These are phyloP conservation scores for Elongisporangium prolatum DNA, from an alignment of 352 stramenopile species.

Conservation along the genomic window DNA sequence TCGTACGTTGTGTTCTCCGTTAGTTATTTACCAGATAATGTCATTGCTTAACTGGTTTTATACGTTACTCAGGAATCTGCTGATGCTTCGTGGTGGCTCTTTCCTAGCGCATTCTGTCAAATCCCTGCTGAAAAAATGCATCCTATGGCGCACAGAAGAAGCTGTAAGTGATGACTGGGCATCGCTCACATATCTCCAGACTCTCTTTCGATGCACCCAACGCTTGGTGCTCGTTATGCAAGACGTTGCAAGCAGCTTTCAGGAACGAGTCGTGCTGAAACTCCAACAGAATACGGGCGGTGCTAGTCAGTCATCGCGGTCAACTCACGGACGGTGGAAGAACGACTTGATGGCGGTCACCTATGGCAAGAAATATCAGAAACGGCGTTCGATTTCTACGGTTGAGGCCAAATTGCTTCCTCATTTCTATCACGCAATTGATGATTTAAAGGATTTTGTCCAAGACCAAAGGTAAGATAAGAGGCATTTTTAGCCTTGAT, in stretches of 20 bases:
- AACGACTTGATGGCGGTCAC: slow-evolving; percentile 51
- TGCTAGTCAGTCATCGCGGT: slow-evolving; percentile 2
- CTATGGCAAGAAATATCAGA: slow-evolving; percentile 50
- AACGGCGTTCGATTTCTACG: slow-evolving; percentile 53
- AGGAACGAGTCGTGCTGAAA: slow-evolving; percentile 62
- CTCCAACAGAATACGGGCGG: slow-evolving; percentile 40
- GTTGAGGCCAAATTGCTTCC: slow-evolving; percentile 54
- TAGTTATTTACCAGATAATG: background rate
- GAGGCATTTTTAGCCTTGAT: no score
- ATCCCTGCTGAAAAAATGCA: slow-evolving; percentile 30
- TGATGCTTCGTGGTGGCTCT: slow-evolving; percentile 30
- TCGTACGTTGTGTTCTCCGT: slow-evolving; percentile 16
- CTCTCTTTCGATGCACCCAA: slow-evolving; percentile 31
- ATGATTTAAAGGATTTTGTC: slow-evolving; percentile 58
- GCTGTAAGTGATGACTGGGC: slow-evolving; percentile 20
- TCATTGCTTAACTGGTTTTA: background rate
- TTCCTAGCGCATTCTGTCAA: slow-evolving; percentile 33
- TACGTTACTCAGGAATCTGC: slow-evolving; percentile 22
- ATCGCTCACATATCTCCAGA: slow-evolving; percentile 36
- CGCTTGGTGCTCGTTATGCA: slow-evolving; percentile 35
- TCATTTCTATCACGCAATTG: slow-evolving; percentile 55
- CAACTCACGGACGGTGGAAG: slow-evolving; percentile 25
- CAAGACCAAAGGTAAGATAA: slow-evolving; percentile 37
- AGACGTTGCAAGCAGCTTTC: slow-evolving; percentile 33
- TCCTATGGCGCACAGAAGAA: slow-evolving; percentile 43